Evolutionary conservation across 148 eudicot genomes (phyloP).

Genomic region (Fallopia convolvulus): DNA sequence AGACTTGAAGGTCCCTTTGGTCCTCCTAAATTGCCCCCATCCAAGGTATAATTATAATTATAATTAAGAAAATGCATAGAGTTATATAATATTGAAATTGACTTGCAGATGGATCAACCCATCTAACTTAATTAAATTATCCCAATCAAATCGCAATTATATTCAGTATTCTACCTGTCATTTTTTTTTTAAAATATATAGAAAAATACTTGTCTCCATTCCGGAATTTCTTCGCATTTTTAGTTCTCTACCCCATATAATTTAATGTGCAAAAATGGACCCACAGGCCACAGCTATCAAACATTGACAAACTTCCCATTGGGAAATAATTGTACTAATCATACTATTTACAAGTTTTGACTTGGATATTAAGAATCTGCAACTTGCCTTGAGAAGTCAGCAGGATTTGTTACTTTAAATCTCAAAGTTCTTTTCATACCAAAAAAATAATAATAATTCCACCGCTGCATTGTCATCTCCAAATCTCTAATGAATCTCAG

Average conservation of each 20-base stretch:
- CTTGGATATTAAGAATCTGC: neutral
- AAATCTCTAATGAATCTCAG: neutral
- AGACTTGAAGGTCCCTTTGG: conserved; percentile 58
- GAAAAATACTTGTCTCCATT: neutral
- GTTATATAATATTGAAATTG: neutral
- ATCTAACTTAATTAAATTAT: neutral
- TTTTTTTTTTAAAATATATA: too few relatives aligned
- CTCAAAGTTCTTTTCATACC: neutral
- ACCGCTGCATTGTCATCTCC: neutral
- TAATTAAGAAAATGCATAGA: too few relatives aligned
- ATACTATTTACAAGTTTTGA: conserved; percentile 6
- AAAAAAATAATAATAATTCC: neutral
- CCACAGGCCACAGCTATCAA: neutral
- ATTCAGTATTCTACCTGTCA: neutral
- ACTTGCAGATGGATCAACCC: conserved; percentile 6
- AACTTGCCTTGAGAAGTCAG: neutral
- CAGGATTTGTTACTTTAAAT: neutral
- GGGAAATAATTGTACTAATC: conserved; percentile 6
- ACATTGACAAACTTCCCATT: neutral
- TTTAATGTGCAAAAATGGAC: conserved; percentile 3
- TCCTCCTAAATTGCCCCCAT: conserved; percentile 31
- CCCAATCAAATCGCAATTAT: neutral
- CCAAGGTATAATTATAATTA: conserved; percentile 10
- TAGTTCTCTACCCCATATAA: neutral
- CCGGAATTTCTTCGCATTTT: neutral